Evolutionary conservation across 352 stramenopile species (phyloP).

Genomic region (Heterotrichella gracilis): DNA sequence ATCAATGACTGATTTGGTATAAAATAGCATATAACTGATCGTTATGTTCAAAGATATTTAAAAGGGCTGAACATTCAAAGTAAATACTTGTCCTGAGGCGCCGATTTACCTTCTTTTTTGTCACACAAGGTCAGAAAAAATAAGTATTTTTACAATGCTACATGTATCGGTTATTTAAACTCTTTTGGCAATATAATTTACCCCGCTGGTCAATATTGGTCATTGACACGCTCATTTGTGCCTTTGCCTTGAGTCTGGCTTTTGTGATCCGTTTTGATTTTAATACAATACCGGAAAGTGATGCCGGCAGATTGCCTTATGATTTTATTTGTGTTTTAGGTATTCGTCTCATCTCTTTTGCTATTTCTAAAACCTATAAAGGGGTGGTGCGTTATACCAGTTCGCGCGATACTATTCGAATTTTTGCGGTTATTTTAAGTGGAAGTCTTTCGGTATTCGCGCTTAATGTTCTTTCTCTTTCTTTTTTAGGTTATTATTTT

Average conservation of each 20-base stretch:
- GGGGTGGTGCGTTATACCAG: not conserved
- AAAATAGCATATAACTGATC: too few species aligned
- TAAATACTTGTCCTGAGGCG: too few species aligned
- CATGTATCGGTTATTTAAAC: conserved; percentile 2
- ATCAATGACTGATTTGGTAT: too few species aligned
- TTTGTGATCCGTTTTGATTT: not conserved
- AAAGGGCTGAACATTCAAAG: too few species aligned
- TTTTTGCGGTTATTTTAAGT: not conserved
- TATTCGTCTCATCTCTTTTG: not conserved
- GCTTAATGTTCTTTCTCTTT: not conserved
- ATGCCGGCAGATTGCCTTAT: not conserved
- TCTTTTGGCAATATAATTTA: not conserved
- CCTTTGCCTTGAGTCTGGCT: not conserved
- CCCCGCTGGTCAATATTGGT: not conserved
- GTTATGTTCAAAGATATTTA: too few species aligned
- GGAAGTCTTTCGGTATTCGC: not conserved
- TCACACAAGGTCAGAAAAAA: too few species aligned
- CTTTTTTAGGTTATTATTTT: not conserved
- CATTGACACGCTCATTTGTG: not conserved
- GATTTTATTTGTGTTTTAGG: not conserved
- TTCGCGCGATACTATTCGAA: not conserved
- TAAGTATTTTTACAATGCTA: not conserved
- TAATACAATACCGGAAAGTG: not conserved
- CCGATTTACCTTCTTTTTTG: too few species aligned
- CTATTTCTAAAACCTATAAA: conserved; percentile 6